These are phyloP conservation scores for Cucumis melo DNA, from an alignment of 306 rosid species.

Conservation along the genomic window DNA sequence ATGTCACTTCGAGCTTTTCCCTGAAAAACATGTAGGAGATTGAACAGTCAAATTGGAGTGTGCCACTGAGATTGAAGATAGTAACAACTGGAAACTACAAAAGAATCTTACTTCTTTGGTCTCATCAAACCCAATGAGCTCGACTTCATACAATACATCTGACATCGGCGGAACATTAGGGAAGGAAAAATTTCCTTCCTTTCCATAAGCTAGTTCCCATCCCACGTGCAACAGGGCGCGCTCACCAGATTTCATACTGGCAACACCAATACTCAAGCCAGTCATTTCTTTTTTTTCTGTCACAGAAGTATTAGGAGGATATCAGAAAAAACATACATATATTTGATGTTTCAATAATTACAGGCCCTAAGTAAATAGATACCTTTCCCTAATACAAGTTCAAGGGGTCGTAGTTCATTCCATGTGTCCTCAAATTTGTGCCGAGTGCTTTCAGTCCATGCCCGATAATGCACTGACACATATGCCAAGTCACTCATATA, in stretches of 20 bases:
- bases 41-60: background rate
- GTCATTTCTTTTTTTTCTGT: constrained; percentile 90
- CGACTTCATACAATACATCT: constrained; percentile 82
- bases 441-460: constrained; percentile 68
- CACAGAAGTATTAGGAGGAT: constrained; percentile 2
- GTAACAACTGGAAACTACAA: background rate
- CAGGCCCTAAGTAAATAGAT: constrained; percentile 1
- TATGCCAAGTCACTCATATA: background rate
- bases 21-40: constrained; percentile 9
- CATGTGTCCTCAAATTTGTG: constrained; percentile 97
- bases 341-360: background rate
- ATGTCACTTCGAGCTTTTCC: constrained; percentile 89
- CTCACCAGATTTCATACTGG: constrained; percentile 84
- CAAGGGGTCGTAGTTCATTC: constrained; percentile 71
- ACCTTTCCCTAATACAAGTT: constrained; percentile 85
- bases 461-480: constrained; percentile 75
- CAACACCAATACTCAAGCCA: constrained; percentile 78
- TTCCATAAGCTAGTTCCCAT: constrained; percentile 89
- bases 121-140: constrained; percentile 85
- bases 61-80: background rate
- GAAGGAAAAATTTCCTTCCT: constrained; percentile 82
- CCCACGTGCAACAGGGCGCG: constrained; percentile 69
- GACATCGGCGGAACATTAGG: constrained; percentile 96
- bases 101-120: constrained; percentile 50
- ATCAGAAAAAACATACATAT: background rate